Evolutionary conservation across 805 yeast genomes (phyloP).

Genomic region (Ascoidea asiatica): DNA sequence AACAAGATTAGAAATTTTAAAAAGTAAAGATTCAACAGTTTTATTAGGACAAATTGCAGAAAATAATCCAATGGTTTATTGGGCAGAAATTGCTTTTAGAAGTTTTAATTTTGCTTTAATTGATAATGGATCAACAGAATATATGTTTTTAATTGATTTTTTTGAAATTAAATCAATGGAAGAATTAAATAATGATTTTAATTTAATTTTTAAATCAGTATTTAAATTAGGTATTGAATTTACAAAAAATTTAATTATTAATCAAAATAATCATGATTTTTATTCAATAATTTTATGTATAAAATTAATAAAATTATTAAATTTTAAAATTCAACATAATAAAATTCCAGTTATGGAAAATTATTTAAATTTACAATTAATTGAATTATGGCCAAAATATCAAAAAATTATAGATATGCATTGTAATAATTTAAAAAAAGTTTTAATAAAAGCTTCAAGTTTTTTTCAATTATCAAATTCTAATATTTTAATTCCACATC

Average conservation of each 20-base stretch:
- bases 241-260: constrained; percentile 24
- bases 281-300: constrained; percentile 71
- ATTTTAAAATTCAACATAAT: constrained; percentile 52
- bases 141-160: constrained; percentile 57
- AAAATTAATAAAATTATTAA: constrained; percentile 52
- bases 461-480: not conserved
- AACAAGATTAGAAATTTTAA: constrained; percentile 45
- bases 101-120: constrained; percentile 60
- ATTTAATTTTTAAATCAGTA: constrained; percentile 37
- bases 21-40: constrained; percentile 43
- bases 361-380: constrained; percentile 50
- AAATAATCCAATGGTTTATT: constrained; percentile 46
- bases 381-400: constrained; percentile 77
- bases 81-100: constrained; percentile 62
- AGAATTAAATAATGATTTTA: constrained; percentile 13
- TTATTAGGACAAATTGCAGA: constrained; percentile 82
- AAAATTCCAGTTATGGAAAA: constrained; percentile 60
- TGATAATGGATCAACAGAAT: constrained; percentile 71
- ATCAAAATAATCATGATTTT: constrained; percentile 41
- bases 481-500: constrained; percentile 30
- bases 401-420: constrained; percentile 66
- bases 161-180: constrained; percentile 31
- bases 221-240: constrained; percentile 35
- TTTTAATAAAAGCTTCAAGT: constrained; percentile 19
- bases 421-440: constrained; percentile 55